A percentile compares a stretch with the other conserved stretches of the same genome.
Conservation (phyloP, 2,329 filamentous ascomycete genomes). For the Penicillium sp. region DNA sequence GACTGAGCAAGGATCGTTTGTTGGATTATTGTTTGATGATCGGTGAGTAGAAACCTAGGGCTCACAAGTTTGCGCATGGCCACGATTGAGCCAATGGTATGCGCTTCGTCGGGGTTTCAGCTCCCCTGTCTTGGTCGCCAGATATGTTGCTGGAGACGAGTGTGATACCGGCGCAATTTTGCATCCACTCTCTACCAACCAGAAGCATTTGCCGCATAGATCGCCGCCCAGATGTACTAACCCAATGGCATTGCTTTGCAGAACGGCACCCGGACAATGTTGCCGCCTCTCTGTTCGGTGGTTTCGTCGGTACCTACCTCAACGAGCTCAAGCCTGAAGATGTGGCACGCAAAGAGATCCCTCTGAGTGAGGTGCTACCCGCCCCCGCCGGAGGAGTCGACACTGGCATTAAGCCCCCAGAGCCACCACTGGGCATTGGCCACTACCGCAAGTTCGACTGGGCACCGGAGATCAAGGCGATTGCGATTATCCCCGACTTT, state of each 20-base stretch:
- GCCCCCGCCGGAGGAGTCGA: slow-evolving; percentile 85
- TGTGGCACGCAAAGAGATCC: slow-evolving; percentile 84
- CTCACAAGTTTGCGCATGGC: no score
- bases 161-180: no score
- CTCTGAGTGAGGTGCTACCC: slow-evolving; percentile 86
- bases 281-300: slow-evolving; percentile 88
- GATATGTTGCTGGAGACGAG: no score
- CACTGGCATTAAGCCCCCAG: slow-evolving; percentile 77
- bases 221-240: no score
- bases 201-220: background rate
- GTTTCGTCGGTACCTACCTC: slow-evolving; percentile 93
- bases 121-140: no score
- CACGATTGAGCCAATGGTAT: no score
- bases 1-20: slow-evolving; percentile 71
- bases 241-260: slow-evolving; percentile 7
- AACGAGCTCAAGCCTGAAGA: slow-evolving; percentile 88
- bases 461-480: slow-evolving; percentile 91
- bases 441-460: slow-evolving; percentile 95
- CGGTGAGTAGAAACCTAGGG: slow-evolving; percentile 45
- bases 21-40: slow-evolving; percentile 98
- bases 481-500: slow-evolving; percentile 93
- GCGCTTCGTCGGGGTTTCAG: no score
- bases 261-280: slow-evolving; percentile 90
- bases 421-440: slow-evolving; percentile 86
- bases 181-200: no score